Evolutionary conservation across 257 asterid species (phyloP).

Genomic region (Solanum habrochaites): DNA sequence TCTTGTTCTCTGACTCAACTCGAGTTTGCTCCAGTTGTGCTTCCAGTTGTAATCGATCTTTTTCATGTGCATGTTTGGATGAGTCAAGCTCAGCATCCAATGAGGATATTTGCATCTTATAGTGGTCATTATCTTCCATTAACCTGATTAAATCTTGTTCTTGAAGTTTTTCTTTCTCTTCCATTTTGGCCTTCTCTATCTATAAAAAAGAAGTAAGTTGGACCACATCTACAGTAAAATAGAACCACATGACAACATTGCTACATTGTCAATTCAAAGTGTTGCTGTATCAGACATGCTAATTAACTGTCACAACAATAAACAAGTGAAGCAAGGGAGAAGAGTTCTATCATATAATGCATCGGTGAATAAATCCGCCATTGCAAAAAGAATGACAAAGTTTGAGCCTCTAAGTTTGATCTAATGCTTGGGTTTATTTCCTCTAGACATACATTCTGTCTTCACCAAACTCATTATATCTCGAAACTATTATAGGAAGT

Average conservation of each 20-base stretch:
- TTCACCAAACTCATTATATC: not conserved
- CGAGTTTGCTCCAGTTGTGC: conserved; percentile 41
- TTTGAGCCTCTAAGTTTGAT: not conserved
- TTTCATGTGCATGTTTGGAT: conserved; percentile 43
- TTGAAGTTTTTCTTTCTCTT: conserved; percentile 54
- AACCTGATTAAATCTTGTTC: conserved; percentile 40
- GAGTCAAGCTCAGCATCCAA: conserved; percentile 41
- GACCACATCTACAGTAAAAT: not conserved
- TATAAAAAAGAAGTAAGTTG: conserved; percentile 17
- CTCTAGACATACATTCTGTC: not conserved
- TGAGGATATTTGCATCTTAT: conserved; percentile 45
- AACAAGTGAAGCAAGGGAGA: not conserved
- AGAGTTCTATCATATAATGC: not conserved
- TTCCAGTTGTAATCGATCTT: conserved; percentile 36
- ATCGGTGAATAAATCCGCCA: not conserved
- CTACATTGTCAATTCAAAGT: not conserved
- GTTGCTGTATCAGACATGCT: not conserved
- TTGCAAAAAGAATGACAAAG: not conserved
- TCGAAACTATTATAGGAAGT: not conserved
- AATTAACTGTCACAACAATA: not conserved
- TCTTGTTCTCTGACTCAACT: conserved; percentile 46
- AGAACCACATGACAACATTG: not conserved
- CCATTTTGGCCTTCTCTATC: conserved; percentile 63
- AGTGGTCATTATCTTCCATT: conserved; percentile 44
- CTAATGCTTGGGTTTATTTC: not conserved